Evolutionary conservation across 108 stramenopile genomes (phyloP).

Genomic region (Skeletonema costatum): DNA sequence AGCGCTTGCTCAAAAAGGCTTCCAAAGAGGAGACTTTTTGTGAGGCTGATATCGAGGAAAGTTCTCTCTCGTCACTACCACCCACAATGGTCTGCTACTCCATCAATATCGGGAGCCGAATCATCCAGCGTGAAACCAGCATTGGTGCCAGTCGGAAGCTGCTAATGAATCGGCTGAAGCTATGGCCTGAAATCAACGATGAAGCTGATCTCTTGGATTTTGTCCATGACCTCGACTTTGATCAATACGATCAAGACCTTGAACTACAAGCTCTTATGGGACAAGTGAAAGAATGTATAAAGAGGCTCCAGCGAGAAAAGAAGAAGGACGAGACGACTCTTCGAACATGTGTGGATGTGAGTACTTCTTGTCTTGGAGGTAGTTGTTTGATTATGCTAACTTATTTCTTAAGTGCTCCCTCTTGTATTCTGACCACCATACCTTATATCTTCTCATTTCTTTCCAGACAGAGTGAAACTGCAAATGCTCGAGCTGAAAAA

Average conservation of each 20-base stretch:
- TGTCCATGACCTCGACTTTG: conserved; percentile 77
- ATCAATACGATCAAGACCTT: conserved; percentile 75
- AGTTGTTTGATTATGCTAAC: neutral
- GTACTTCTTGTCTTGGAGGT: neutral
- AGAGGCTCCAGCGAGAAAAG: conserved; percentile 45
- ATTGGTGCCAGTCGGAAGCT: conserved; percentile 82
- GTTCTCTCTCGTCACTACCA: neutral
- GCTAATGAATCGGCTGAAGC: conserved; percentile 41
- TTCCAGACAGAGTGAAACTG: conserved; percentile 44
- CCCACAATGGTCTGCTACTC: neutral
- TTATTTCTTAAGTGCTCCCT: too few relatives aligned
- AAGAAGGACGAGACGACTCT: conserved; percentile 50
- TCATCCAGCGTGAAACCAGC: conserved; percentile 50
- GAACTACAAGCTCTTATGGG: conserved; percentile 61
- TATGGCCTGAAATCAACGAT: conserved; percentile 43
- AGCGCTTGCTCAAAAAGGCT: conserved; percentile 20
- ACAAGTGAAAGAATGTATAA: conserved; percentile 52
- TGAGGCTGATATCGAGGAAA: conserved; percentile 12
- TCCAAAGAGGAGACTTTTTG: neutral
- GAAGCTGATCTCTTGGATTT: conserved; percentile 80
- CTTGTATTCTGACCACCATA: neutral
- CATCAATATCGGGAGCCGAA: neutral
- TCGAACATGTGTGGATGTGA: conserved; percentile 35
- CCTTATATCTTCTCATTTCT: neutral
- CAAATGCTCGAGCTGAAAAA: conserved; percentile 29